Conservation (phyloP, 2,329 filamentous ascomycete genomes). For the Onygenales sp. region DNA sequence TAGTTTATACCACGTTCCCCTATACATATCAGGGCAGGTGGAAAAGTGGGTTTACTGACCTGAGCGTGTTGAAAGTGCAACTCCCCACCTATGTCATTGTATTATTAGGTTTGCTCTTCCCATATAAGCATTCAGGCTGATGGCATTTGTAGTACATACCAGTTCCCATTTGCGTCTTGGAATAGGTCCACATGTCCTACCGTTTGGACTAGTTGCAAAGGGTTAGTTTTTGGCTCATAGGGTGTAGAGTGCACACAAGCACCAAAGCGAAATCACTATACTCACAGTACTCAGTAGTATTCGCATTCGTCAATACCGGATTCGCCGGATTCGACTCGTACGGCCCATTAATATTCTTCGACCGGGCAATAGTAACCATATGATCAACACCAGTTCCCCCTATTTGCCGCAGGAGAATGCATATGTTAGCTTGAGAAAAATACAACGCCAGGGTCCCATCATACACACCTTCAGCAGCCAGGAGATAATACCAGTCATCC, state of each 20-base stretch:
- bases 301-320: slow-evolving; percentile 31
- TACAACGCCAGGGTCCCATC: background rate
- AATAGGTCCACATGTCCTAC: slow-evolving; percentile 51
- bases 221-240: background rate
- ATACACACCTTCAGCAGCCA: slow-evolving; percentile 12
- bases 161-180: slow-evolving; percentile 40
- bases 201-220: slow-evolving; percentile 30
- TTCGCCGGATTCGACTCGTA: slow-evolving; percentile 33
- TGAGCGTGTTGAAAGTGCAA: slow-evolving; percentile 38
- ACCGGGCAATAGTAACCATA: slow-evolving; percentile 21
- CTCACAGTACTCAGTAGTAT: slow-evolving; percentile 26
- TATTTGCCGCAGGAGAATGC: background rate
- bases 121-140: background rate
- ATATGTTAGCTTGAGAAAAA: background rate
- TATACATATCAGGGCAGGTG: background rate
- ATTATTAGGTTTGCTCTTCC: background rate
- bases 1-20: background rate
- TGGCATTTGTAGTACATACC: slow-evolving; percentile 13
- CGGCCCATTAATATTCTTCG: slow-evolving; percentile 24
- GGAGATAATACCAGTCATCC: slow-evolving; percentile 22
- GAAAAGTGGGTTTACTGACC: slow-evolving; percentile 19
- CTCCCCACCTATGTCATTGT: slow-evolving; percentile 34
- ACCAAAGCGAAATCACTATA: background rate
- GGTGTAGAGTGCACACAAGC: background rate
- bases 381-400: slow-evolving; percentile 20